These are phyloP conservation scores for Fistulifera pelliculosa DNA, from an alignment of 108 stramenopile genomes.

Conservation along the genomic window DNA sequence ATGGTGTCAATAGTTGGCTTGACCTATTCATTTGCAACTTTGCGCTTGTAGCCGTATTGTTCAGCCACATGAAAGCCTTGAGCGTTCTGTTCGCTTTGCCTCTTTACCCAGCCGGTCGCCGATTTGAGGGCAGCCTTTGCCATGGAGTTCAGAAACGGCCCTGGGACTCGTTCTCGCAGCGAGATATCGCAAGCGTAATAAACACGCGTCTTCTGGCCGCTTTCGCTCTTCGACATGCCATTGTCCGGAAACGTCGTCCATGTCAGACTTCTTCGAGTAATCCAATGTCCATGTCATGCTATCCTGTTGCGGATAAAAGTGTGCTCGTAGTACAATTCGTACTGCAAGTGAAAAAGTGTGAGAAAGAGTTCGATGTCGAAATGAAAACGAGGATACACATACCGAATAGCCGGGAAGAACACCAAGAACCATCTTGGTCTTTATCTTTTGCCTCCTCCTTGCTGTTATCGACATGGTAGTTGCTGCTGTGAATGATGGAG, in stretches of 20 bases:
- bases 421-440: constrained; percentile 50
- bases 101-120: constrained; percentile 72
- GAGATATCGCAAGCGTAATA: constrained; percentile 69
- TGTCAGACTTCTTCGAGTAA: constrained; percentile 59
- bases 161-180: constrained; percentile 41
- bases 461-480: constrained; percentile 34
- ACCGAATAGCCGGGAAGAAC: constrained; percentile 69
- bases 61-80: too few relatives aligned
- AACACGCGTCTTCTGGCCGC: constrained; percentile 25
- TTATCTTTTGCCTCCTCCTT: constrained; percentile 37
- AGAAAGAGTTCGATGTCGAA: too few relatives aligned
- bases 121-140: constrained; percentile 53
- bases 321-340: constrained; percentile 53
- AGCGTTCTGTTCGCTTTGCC: constrained; percentile 55
- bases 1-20: too few relatives aligned
- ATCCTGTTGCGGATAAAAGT: constrained; percentile 27
- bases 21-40: too few relatives aligned
- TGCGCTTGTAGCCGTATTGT: too few relatives aligned
- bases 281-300: constrained; percentile 60
- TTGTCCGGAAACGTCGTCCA: constrained; percentile 67
- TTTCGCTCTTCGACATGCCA: constrained; percentile 49
- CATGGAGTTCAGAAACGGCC: constrained; percentile 48
- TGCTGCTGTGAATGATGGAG: constrained; percentile 49
- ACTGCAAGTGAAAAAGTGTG: constrained; percentile 12
- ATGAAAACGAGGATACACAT: constrained; percentile 12